These are phyloP conservation scores for Ulmus americana DNA, from an alignment of 331 rosid species.

Conservation along the genomic window DNA sequence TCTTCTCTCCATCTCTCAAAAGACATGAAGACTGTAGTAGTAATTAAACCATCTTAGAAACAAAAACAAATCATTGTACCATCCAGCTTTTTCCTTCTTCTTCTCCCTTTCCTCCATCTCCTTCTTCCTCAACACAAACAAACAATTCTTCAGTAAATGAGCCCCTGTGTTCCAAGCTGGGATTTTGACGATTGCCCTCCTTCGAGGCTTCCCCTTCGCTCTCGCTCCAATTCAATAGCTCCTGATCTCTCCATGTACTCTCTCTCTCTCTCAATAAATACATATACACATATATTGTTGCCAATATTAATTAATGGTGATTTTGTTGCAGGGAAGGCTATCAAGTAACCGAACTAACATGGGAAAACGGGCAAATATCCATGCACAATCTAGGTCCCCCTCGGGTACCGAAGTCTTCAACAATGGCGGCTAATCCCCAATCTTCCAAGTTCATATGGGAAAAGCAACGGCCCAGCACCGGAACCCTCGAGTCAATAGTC, in stretches of 20 bases:
- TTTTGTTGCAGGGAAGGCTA: conserved; percentile 28
- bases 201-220: conserved; percentile 32
- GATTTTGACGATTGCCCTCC: conserved; percentile 42
- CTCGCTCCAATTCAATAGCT: conserved; percentile 43
- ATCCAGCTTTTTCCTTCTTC: neutral
- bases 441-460: conserved; percentile 41
- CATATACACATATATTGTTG: neutral
- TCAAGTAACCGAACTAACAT: conserved; percentile 79
- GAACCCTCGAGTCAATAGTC: conserved; percentile 83
- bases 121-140: neutral
- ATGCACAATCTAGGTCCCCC: conserved; percentile 79
- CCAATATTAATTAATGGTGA: neutral
- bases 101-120: neutral
- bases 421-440: neutral
- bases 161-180: conserved; percentile 80
- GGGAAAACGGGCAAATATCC: conserved; percentile 82
- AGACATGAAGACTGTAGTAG: too few relatives aligned
- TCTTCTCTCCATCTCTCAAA: too few relatives aligned
- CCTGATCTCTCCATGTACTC: conserved; percentile 46
- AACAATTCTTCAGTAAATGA: conserved; percentile 33
- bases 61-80: too few relatives aligned
- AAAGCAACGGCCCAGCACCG: conserved; percentile 59
- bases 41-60: too few relatives aligned
- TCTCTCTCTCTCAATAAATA: neutral
- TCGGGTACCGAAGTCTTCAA: conserved; percentile 31